Evolutionary conservation across 495 filamentous ascomycete species (phyloP), one percentile per base, ranked within the genome.

Genomic region (Aspergillus avenaceus): DNA sequence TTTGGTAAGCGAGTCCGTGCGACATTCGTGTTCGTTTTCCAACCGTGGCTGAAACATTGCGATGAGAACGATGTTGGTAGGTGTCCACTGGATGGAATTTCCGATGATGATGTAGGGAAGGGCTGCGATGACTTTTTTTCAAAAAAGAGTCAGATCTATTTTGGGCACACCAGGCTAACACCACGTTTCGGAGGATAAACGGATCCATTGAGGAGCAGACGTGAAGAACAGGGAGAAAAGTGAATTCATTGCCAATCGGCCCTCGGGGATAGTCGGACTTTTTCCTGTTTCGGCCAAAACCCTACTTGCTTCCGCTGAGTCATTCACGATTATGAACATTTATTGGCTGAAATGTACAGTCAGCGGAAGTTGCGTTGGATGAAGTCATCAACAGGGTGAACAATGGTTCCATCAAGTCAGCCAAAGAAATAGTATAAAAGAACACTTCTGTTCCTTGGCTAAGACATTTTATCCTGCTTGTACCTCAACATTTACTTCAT

Each of bases 31-130:
- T 45, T 45, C 27, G 23, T n/a, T 11, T 24, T 27, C 2, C 42
- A 45, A 16, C 42, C 42, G 4, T 45, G 42, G 42, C 26, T 45
- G 12, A 31, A 16, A 9, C 42, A 45, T 21, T 29, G 24, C 11
- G 42, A 26, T 5, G 9, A 31, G 21, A 27, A 27, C 0, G 19
- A 29, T 32, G 43, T 27, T n/a, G 31, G 3, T 46, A 29, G 31
- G 28, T 31, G 42, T 26, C 2, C 42, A 45, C 31, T 45, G 16
- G 42, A 28, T 9, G 4, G 42, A 29, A 1, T 18, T 45, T 12
- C 42, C 42, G 8, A 45, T 45, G 42, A 45, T 45, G 12, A 31
- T 31, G 7, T 45, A 26, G 42, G 42, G 42, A n/a, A 45, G 31
- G 42, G 13, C 24, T 2, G 26, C 26, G 22, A 45, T 21, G 42